These are phyloP conservation scores for Amanita subjunquillea DNA, from an alignment of 768 basidiomycete species.

Conservation along the genomic window DNA sequence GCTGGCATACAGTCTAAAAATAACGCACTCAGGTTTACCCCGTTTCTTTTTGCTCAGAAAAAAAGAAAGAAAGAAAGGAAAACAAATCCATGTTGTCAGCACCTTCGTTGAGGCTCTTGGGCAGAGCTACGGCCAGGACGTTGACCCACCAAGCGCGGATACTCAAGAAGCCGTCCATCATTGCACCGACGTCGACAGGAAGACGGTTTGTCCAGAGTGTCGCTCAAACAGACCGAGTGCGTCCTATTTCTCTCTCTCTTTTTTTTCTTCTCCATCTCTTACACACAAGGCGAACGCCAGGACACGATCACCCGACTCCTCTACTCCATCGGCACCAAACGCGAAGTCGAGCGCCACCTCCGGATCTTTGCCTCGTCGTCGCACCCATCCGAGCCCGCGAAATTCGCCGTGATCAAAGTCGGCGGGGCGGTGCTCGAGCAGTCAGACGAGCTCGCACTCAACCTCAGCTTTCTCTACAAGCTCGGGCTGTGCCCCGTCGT, in stretches of 20 bases:
- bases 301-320: slow-evolving; percentile 95
- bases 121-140: neutral
- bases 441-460: slow-evolving; percentile 88
- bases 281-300: slow-evolving; percentile 25
- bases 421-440: slow-evolving; percentile 93
- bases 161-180: no score
- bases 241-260: slow-evolving; percentile 9
- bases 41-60: neutral
- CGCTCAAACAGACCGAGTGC: slow-evolving; percentile 67
- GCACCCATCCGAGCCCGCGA: slow-evolving; percentile 81
- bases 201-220: slow-evolving; percentile 36
- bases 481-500: slow-evolving; percentile 98
- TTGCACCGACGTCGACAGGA: neutral
- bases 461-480: slow-evolving; percentile 91
- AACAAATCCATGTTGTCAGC: neutral
- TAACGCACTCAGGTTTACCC: neutral
- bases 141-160: neutral
- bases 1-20: neutral
- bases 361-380: slow-evolving; percentile 96
- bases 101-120: slow-evolving; percentile 2
- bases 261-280: neutral
- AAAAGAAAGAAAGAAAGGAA: neutral
- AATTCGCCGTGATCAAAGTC: slow-evolving; percentile 97
- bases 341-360: slow-evolving; percentile 96
- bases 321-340: slow-evolving; percentile 94